Base-by-base conservation (phyloP, 2,329 filamentous ascomycete species). In the Gnomoniopsis smithogilvyi region DNA sequence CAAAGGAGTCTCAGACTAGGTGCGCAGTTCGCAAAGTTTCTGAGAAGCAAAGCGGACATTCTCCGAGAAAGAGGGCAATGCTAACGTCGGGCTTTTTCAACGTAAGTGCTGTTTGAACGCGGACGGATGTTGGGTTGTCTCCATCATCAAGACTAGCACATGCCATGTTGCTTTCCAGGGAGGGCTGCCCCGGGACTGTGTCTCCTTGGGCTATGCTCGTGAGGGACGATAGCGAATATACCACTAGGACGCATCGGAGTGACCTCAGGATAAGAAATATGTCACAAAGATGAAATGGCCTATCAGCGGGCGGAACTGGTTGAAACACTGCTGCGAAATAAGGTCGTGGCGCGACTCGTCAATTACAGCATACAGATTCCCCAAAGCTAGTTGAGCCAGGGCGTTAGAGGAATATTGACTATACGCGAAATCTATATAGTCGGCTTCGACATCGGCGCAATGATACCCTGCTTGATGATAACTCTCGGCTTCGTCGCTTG, bases 401-500 rank as follows among this genome's bases (percentile, higher is more conserved):
- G 36, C 12, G 15, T 4, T 4, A 4, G 2, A 41, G 12, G 4
- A 12, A 12, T 4, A 4, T 3, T 41, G 36, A 14, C 45, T 11
- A 11, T 14, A 10, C 4, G 45, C 19, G 21, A 19, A 6, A 36
- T 56, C 54, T 56, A 56, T 38, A 69, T 67, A 54, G 70, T 78
- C 19, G 94, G 94, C 77, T 90, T 93, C 59, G 88, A 86, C 84
- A 99, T 91, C 45, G 95, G 90, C 67, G 86, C 83, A 73, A 99
- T 92, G 65, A 96, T 82, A 50, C 95, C 95, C 76, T 93, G 91
- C 80, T 96, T 97, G 72, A 96, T 79, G 73, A 98, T 80, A 65
- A 98, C 84, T 67, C 92, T 86, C 60, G 95, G 95, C 82, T 94
- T 96, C 61, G 90, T 96, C 62, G 85, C 85, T 67, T 89, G 86